Evolutionary conservation across 192 early-diverging fungal genomes (phyloP).

Genomic region (Backusella westeae): DNA sequence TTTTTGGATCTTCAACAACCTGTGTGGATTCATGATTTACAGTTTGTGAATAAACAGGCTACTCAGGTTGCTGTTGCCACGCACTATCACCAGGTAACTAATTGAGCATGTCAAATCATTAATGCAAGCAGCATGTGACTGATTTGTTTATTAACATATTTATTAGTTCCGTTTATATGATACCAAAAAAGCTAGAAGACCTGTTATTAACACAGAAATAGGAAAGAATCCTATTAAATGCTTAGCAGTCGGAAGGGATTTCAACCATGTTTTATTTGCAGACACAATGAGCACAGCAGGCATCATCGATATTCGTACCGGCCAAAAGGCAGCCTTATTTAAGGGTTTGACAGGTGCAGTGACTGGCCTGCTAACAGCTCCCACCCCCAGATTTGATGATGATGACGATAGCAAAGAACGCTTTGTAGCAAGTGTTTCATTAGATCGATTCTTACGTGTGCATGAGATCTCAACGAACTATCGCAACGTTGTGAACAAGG

Average conservation of each 20-base stretch:
- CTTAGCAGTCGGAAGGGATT: slow-evolving; percentile 42
- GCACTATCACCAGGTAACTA: slow-evolving; percentile 58
- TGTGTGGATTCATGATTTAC: slow-evolving; percentile 85
- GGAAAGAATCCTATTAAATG: slow-evolving; percentile 68
- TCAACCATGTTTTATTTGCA: slow-evolving; percentile 60
- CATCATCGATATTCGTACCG: slow-evolving; percentile 59
- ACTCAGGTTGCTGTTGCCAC: slow-evolving; percentile 66
- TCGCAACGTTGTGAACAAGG: slow-evolving; percentile 54
- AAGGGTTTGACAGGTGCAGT: slow-evolving; percentile 63
- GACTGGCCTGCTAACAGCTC: slow-evolving; percentile 23
- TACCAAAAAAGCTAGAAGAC: slow-evolving; percentile 62
- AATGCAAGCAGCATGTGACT: background rate
- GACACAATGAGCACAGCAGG: slow-evolving; percentile 61
- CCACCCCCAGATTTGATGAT: slow-evolving; percentile 5
- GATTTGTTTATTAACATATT: background rate
- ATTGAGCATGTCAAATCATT: background rate
- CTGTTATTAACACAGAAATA: slow-evolving; percentile 63
- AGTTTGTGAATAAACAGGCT: slow-evolving; percentile 61
- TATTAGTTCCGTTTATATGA: slow-evolving; percentile 84
- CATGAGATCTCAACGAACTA: slow-evolving; percentile 58
- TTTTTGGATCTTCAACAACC: slow-evolving; percentile 78
- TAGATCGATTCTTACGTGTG: slow-evolving; percentile 79
- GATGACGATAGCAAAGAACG: background rate
- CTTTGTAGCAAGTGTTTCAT: slow-evolving; percentile 49
- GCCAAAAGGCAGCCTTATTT: slow-evolving; percentile 54